Base-by-base conservation (phyloP, 176 grass and related monocot genomes). In the Juncus effusus region DNA sequence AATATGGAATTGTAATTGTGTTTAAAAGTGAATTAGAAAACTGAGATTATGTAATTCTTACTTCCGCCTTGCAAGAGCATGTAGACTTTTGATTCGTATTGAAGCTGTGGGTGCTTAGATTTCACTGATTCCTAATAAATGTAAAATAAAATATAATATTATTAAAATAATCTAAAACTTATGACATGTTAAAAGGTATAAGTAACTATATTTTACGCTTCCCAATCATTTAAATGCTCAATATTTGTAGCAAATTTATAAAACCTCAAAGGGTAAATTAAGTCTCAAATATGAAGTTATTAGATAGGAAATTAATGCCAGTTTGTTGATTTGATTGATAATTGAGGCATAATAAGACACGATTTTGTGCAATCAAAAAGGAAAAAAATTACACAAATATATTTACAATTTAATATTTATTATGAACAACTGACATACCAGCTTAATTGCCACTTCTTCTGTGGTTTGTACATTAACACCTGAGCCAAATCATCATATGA, bases 1-100 rank as follows among this genome's bases (percentile, higher is more conserved):
- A 60, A 8, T n/a, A 63, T 4, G 41, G 62, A 38, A 38, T 62
- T 51, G 52, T 56, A 6, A 60, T 16, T 39, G 55, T 56, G 3
- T 1, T 16, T 40, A 81, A 52, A 12, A 82, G 15, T 57, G 15
- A 40, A 58, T 65, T 39, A 19, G 38, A 28, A 61, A 67, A n/a
- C 63, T 14, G 38, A 28, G 19, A 5, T 16, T 14, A 38, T 38
- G 54, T 70, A 10, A 3, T 15, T 41, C 90, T 90, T 95, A 95
- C 90, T 90, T 82, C 90, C 86, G 12, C 90, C 90, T 66, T 95
- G 90, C 56, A 95, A 75, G 42, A 90, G 78, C 83, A 90, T 95
- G 76, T 95, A 95, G 36, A 95, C 82, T 79, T 90, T 95, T 44
- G 90, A 95, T 54, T 95, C 90, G 69, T 95, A 95, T 40, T 95